Evolutionary conservation across 2,329 filamentous ascomycete species (phyloP), one percentile per base, ranked within the genome.

Genomic region (Aspergillaceae sp.): DNA sequence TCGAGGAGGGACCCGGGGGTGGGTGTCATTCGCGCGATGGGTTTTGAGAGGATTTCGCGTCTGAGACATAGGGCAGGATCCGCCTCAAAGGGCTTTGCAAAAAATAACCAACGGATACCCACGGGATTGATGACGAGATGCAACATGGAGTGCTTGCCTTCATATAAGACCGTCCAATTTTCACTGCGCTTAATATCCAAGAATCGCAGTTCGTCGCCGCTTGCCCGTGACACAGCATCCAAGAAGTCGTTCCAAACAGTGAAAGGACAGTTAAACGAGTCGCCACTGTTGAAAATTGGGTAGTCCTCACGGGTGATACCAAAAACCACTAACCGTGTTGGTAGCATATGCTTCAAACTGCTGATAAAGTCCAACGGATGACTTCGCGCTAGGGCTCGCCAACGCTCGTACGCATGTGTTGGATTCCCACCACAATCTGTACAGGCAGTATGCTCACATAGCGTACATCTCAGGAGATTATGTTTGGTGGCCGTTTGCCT

Each of bases 401-500:
- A 56, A 29, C 46, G 46, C 27, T 55, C 9, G 47, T 76, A 79
- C 3, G 58, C 51, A 51, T 80, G 77, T 5, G 54, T 51, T 0
- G 80, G 80, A 36, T 79, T 80, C 2, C 73, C 72, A 2, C 70
- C 73, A 52, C 79, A 83, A 4, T 60, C 57, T 1, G 62, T 56
- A 56, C 80, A 84, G 7, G 74, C 72, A 3, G 75, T 78, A 52
- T 82, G 75, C 0, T 59, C 64, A 51, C 81, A 84, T 4, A 70
- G 58, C 1, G 52, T 55, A 53, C 80, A 84, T 34, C 61, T 52
- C 33, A 73, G 66, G 5, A 82, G 68, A 0, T 54, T 48, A 4
- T 58, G 53, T 3, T 67, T 64, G 2, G 72, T 60, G 0, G 60
- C 54, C 3, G 61, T 62, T 33, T 69, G 66, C 1, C 74, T 72